Percentiles rank a stretch among this genome's conserved stretches.
These are phyloP conservation scores for Lippia alba DNA, from an alignment of 305 asterid species.

Conservation along the genomic window DNA sequence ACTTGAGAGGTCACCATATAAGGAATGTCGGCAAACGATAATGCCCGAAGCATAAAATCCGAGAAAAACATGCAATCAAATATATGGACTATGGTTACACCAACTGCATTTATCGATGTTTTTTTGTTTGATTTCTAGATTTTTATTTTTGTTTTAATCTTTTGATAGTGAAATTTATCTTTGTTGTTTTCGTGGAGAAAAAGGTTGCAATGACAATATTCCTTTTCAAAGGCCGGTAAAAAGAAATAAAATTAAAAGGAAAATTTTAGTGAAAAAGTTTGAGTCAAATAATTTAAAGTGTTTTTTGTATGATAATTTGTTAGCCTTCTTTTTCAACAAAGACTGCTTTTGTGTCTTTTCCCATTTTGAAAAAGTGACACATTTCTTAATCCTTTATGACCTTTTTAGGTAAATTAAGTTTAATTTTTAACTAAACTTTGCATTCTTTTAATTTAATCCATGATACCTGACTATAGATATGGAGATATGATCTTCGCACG, in stretches of 20 bases:
- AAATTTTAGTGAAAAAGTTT: neutral
- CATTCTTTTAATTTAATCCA: neutral
- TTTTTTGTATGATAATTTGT: slow-evolving; percentile 13
- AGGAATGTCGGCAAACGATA: slow-evolving; percentile 4
- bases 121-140: neutral
- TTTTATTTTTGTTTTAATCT: neutral
- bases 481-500: too few relatives aligned
- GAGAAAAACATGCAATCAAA: neutral
- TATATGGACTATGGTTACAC: neutral
- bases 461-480: neutral
- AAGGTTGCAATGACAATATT: slow-evolving; percentile 10
- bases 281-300: slow-evolving; percentile 3
- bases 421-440: neutral
- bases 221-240: neutral
- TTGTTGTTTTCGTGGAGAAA: neutral
- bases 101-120: neutral
- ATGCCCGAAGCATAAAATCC: neutral
- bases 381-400: neutral
- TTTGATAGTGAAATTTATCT: neutral
- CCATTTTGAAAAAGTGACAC: slow-evolving; percentile 31
- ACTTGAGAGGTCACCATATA: neutral
- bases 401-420: neutral
- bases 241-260: neutral
- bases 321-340: slow-evolving; percentile 44
- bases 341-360: slow-evolving; percentile 36